Conservation (phyloP, 345 rosid species). For the Rhodamnia argentea region DNA sequence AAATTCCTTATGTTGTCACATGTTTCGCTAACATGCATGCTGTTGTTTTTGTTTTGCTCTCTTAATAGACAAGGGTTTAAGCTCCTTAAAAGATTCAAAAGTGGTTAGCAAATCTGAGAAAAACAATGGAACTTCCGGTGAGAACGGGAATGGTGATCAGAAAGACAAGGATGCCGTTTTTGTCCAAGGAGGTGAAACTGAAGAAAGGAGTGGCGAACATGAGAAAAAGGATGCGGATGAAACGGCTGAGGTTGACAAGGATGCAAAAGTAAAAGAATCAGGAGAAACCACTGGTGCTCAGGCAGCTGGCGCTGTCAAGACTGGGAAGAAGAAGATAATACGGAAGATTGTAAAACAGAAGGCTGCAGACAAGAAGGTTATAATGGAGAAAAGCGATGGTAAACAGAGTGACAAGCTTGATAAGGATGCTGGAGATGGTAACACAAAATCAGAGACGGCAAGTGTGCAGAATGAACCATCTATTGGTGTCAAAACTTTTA, state of each 20-base stretch:
- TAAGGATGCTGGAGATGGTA: conserved; percentile 28
- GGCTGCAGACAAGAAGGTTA: conserved; percentile 33
- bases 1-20: not conserved
- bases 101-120: conserved; percentile 23
- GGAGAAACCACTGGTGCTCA: conserved; percentile 30
- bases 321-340: conserved; percentile 67
- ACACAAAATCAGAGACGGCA: conserved; percentile 25
- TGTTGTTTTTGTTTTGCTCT: not conserved
- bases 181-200: conserved; percentile 24
- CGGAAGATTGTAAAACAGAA: conserved; percentile 70
- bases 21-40: not conserved
- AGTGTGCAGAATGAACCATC: conserved; percentile 31
- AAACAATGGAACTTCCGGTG: conserved; percentile 18
- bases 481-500: conserved; percentile 36
- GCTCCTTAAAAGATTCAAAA: conserved; percentile 25
- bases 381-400: conserved; percentile 17
- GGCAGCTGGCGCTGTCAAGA: conserved; percentile 28
- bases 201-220: conserved; percentile 15
- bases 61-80: conserved; percentile 22
- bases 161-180: not conserved
- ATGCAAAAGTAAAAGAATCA: conserved; percentile 23
- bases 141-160: conserved; percentile 17
- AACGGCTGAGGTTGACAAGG: conserved; percentile 17
- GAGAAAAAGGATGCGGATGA: conserved; percentile 19
- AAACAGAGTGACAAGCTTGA: conserved; percentile 30